Evolutionary conservation across 345 rosid genomes (phyloP), one percentile per base, ranked within the genome.

Genomic region (Limnanthes douglasii): DNA sequence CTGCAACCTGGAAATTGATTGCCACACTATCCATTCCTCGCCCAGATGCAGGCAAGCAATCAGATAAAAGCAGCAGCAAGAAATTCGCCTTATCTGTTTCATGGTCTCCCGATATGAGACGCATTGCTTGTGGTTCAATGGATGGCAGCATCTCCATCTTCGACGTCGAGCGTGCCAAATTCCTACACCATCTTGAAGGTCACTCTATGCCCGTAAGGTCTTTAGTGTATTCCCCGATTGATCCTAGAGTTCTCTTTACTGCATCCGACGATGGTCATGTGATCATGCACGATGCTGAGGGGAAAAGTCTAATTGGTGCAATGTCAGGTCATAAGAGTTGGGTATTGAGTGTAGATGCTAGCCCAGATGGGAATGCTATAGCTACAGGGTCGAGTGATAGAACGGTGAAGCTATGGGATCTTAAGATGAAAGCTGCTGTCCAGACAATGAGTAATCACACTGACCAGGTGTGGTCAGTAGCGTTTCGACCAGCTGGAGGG

Each of bases 401-500:
- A 56, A 80, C 96, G 8, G 98, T 80, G 38, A 73, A 68, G 72
- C 75, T 90, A 6, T 90, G 99, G 99, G 99, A 90, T 75, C 73
- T 90, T 15, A 62, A 54, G 54, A 81, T 73, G 94, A 78, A 88
- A 61, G 85, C 80, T 0, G 94, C 99, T 0, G 64, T 80, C 36
- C 98, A 90, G 72, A 80, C 96, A 25, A 70, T 75, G 98, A 84
- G 67, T 36, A 77, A 75, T 54, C 98, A 84, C 50, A 48, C 67
- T 2, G 99, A 80, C 52, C 96, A 90, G 54, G 96, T 90, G 28
- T 90, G 98, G 96, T 75, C 64, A 22, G 98, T 90, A 34, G 61
- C 94, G 1, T 90, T 84, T 65, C 72, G 76, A 21, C 73, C 78
- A 29, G 57, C 59, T 0, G 81, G 66, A 21, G 73, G 75, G 15